A percentile compares a stretch with the other conserved stretches of the same genome.
phyloP scores from a whole-genome alignment of 108 stramenopile genomes.

The Epipyxis sp. region DNA sequence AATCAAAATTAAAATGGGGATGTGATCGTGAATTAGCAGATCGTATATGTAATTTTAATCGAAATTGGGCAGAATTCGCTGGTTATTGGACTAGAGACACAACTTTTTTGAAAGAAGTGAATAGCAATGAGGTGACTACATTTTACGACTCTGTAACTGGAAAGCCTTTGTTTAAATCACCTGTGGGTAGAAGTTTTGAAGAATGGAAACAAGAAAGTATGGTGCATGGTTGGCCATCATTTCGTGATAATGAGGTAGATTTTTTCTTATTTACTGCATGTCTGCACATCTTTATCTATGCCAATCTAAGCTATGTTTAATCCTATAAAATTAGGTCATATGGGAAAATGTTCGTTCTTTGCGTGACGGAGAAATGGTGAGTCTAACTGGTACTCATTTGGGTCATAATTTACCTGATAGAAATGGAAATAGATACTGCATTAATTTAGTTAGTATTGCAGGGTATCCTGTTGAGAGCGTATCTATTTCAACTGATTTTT shows the following conservation, averaged over 20 bases:
- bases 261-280: background rate
- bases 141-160: constrained; percentile 78
- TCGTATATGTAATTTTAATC: constrained; percentile 80
- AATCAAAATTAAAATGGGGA: constrained; percentile 65
- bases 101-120: constrained; percentile 61
- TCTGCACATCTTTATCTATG: background rate
- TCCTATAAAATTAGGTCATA: background rate
- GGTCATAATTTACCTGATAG: constrained; percentile 31
- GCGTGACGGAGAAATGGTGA: background rate
- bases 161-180: constrained; percentile 67
- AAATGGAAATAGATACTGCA: constrained; percentile 29
- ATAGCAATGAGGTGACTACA: constrained; percentile 51
- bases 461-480: constrained; percentile 8
- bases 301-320: constrained; percentile 3
- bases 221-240: constrained; percentile 74
- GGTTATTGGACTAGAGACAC: constrained; percentile 66
- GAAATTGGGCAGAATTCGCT: constrained; percentile 76
- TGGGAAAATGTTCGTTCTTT: constrained; percentile 27
- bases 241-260: constrained; percentile 48
- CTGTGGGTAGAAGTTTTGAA: constrained; percentile 65
- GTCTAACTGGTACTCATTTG: constrained; percentile 20
- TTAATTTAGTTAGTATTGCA: constrained; percentile 20
- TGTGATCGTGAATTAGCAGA: constrained; percentile 67
- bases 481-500: too few species aligned
- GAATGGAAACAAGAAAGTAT: constrained; percentile 64